Base-by-base conservation (phyloP, 768 basidiomycete genomes). In the Rhodotorula toruloides region DNA sequence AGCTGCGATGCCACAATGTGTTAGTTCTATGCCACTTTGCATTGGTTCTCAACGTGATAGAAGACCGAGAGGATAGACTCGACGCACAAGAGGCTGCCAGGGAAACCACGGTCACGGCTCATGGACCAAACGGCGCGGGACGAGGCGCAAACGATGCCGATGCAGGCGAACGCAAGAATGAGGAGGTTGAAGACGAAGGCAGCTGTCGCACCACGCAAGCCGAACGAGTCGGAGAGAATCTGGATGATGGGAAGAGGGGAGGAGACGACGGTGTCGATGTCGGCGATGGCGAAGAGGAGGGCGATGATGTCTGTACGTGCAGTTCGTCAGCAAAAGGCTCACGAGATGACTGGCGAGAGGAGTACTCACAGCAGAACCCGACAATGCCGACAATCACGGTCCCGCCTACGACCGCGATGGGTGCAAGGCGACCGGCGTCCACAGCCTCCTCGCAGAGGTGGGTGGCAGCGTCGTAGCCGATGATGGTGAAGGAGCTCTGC, bases 381-480 rank as follows among this genome's bases (percentile, higher is more conserved):
- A 57, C 55, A 22, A 58, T 13, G 27, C 50, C 53, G 31, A 61
- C 65, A 37, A 71, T 56, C 3, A 52, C 43, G 22, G 61, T 56
- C 0, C 65, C 69, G 6, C 56, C 54, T 10, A 71, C 14, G 50
- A 71, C 59, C 13, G 65, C 65, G 25, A 58, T 53, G 0, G 69
- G 69, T 0, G 69, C 69, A 21, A 66, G 29, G 7, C 58, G 50
- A 29, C n/a, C 57, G 1, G 69, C 61, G 19, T 65, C 59, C 37
- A 54, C 56, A 31, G 65, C 65, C 43, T 71, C 69, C 32, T 71
- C 69, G 47, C 57, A 54, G 4, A 68, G 27, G 39, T 68, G 67
- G 6, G 67, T 37, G 8, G 32, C 17, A 21, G 32, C 34, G 27
- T 52, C 50, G 27, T 42, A 61, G 3, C 63, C 63, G 29, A 61